Evolutionary conservation across 2,329 filamentous ascomycete genomes (phyloP).

Genomic region (Claviceps monticola): DNA sequence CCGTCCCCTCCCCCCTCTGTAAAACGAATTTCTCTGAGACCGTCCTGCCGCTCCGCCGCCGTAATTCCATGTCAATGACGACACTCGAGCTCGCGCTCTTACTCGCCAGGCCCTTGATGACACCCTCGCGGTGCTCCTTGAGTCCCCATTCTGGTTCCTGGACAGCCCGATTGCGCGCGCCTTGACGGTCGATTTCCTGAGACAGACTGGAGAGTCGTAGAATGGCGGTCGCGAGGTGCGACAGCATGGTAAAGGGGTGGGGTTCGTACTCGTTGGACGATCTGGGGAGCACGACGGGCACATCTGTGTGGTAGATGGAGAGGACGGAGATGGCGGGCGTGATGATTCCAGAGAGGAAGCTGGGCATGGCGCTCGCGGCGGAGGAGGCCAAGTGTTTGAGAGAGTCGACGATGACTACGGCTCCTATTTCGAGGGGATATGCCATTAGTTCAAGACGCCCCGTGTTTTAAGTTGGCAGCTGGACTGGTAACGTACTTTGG

Average conservation of each 20-base stretch:
- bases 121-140: slow-evolving; percentile 61
- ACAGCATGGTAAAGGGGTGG: slow-evolving; percentile 55
- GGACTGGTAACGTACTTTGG: slow-evolving; percentile 26
- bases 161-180: slow-evolving; percentile 62
- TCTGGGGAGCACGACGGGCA: slow-evolving; percentile 40
- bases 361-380: slow-evolving; percentile 42
- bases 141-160: slow-evolving; percentile 69
- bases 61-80: slow-evolving; percentile 74
- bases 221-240: slow-evolving; percentile 80
- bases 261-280: slow-evolving; percentile 45
- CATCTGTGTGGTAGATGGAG: slow-evolving; percentile 70
- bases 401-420: slow-evolving; percentile 66
- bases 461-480: background rate
- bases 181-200: slow-evolving; percentile 60
- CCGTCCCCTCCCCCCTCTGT: slow-evolving; percentile 10
- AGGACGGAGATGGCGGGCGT: slow-evolving; percentile 57
- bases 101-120: slow-evolving; percentile 53
- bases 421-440: slow-evolving; percentile 32
- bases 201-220: slow-evolving; percentile 58
- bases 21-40: slow-evolving; percentile 55
- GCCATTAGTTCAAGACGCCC: background rate
- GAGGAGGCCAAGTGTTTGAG: slow-evolving; percentile 51
- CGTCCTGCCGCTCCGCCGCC: slow-evolving; percentile 66
- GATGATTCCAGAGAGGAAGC: slow-evolving; percentile 57
- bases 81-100: slow-evolving; percentile 31